Percentiles rank a stretch among this genome's conserved stretches.
Evolutionary conservation across 164 flowering plant genomes (phyloP).

Genomic region (Piper longum): DNA sequence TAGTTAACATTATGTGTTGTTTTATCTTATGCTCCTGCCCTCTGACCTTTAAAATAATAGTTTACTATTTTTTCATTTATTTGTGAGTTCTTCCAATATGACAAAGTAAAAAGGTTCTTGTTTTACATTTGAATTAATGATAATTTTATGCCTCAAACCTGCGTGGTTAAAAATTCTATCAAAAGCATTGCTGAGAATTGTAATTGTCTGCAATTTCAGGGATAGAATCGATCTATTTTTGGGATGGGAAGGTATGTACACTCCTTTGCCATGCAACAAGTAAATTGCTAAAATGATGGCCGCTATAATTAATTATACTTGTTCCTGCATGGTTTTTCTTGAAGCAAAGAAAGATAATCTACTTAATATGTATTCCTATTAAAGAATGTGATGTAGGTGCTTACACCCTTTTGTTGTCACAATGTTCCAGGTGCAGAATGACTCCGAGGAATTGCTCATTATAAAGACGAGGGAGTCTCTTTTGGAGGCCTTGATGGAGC

Average conservation of each 20-base stretch:
- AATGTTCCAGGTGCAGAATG: slow-evolving; percentile 54
- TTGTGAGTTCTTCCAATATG: too few species aligned
- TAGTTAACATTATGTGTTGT: too few species aligned
- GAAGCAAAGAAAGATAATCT: not conserved
- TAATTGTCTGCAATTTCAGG: slow-evolving; percentile 40
- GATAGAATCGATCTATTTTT: slow-evolving; percentile 70
- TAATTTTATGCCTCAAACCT: too few species aligned
- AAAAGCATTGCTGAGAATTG: not conserved
- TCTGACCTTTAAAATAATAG: too few species aligned
- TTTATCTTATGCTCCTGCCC: too few species aligned
- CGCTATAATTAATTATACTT: too few species aligned
- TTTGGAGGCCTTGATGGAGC: slow-evolving; percentile 65
- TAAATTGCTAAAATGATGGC: not conserved
- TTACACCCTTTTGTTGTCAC: not conserved
- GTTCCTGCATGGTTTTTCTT: not conserved
- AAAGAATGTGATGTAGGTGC: too few species aligned
- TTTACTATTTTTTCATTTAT: too few species aligned
- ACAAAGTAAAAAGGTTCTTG: too few species aligned
- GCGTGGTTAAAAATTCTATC: too few species aligned
- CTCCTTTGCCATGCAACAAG: not conserved
- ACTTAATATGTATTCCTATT: too few species aligned
- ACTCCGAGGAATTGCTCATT: slow-evolving; percentile 84
- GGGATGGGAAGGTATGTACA: slow-evolving; percentile 72
- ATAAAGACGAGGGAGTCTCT: slow-evolving; percentile 95
- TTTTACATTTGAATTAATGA: too few species aligned